Evolutionary conservation across 2,329 filamentous ascomycete genomes (phyloP).

Genomic region (Penicillium sp.): DNA sequence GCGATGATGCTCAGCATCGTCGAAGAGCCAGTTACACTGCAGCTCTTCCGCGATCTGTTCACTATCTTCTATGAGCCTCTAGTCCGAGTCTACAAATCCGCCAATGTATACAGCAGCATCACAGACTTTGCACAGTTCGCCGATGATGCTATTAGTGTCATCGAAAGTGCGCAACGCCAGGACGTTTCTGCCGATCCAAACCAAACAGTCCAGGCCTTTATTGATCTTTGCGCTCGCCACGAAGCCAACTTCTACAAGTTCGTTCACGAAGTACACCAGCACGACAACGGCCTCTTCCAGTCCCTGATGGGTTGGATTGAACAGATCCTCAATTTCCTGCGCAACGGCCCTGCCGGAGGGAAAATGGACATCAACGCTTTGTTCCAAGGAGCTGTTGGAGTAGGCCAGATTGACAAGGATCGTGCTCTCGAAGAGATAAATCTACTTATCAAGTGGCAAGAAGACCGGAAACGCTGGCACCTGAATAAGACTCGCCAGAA

Average conservation of each 20-base stretch:
- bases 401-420: slow-evolving; percentile 64
- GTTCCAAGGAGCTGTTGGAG: slow-evolving; percentile 72
- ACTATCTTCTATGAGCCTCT: slow-evolving; percentile 98
- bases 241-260: slow-evolving; percentile 99
- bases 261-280: slow-evolving; percentile 93
- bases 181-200: slow-evolving; percentile 95
- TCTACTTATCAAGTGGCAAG: slow-evolving; percentile 85
- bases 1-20: slow-evolving; percentile 94
- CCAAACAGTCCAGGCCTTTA: slow-evolving; percentile 96
- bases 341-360: slow-evolving; percentile 76
- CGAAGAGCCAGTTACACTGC: slow-evolving; percentile 94
- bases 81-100: slow-evolving; percentile 95
- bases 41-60: slow-evolving; percentile 91
- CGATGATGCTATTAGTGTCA: slow-evolving; percentile 84
- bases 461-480: slow-evolving; percentile 95
- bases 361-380: slow-evolving; percentile 92
- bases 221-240: slow-evolving; percentile 90
- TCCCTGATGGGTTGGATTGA: slow-evolving; percentile 98
- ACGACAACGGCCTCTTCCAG: slow-evolving; percentile 94
- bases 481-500: slow-evolving; percentile 96
- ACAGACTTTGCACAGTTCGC: slow-evolving; percentile 93
- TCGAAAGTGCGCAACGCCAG: slow-evolving; percentile 63
- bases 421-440: slow-evolving; percentile 78
- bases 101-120: slow-evolving; percentile 95
- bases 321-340: slow-evolving; percentile 86